Conservation (phyloP, 2,329 filamentous ascomycete genomes). For the Botryotinia globosa region DNA sequence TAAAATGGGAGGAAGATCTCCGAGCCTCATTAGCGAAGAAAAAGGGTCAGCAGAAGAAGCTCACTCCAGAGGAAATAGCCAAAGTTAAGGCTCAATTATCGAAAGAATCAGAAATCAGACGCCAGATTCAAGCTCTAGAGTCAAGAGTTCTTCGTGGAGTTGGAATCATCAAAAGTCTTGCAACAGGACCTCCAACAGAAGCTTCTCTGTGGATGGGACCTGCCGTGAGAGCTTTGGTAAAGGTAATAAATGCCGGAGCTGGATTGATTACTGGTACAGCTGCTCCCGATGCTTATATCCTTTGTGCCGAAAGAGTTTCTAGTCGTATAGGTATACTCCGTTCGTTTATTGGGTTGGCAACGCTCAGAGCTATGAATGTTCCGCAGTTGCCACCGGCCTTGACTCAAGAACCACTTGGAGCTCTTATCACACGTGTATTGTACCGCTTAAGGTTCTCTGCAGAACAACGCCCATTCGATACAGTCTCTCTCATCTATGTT, state of each 20-base stretch:
- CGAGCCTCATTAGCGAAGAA: constrained; percentile 85
- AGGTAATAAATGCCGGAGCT: constrained; percentile 75
- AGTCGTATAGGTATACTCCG: constrained; percentile 71
- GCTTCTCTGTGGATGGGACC: constrained; percentile 83
- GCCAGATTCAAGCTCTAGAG: constrained; percentile 66
- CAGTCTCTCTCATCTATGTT: constrained; percentile 82
- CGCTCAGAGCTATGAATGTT: constrained; percentile 73
- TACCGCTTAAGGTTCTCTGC: constrained; percentile 87
- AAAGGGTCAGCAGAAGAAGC: constrained; percentile 86
- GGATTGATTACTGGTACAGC: constrained; percentile 77
- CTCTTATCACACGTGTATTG: constrained; percentile 80
- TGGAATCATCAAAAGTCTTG: constrained; percentile 79
- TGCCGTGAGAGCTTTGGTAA: constrained; percentile 70
- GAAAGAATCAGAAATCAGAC: constrained; percentile 79
- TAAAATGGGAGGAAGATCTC: constrained; percentile 97
- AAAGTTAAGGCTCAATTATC: constrained; percentile 89
- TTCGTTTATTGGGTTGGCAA: constrained; percentile 83
- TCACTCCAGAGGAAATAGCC: constrained; percentile 81
- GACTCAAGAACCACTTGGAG: constrained; percentile 76
- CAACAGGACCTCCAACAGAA: constrained; percentile 84
- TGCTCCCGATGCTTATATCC: constrained; percentile 74
- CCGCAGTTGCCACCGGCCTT: constrained; percentile 69
- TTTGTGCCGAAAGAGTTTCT: constrained; percentile 73
- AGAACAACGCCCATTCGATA: constrained; percentile 91
- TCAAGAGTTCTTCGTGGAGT: constrained; percentile 76